Evolutionary conservation across 2,329 filamentous ascomycete species (phyloP), one percentile per base, ranked within the genome.

Genomic region (Colletotrichum sp.): DNA sequence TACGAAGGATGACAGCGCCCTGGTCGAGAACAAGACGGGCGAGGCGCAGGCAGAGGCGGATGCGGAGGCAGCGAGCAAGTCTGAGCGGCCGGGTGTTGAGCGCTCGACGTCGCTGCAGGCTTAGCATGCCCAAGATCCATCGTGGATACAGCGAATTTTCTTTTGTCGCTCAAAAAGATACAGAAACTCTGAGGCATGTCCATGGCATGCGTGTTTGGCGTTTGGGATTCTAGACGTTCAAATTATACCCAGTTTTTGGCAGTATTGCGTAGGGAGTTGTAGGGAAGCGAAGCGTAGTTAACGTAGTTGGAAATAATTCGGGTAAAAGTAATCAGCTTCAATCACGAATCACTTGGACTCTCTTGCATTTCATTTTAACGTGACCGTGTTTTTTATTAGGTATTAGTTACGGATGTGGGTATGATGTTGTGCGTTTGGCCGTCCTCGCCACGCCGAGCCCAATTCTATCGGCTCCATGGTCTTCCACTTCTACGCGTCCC

Each of bases 61-160:
- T 10, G 73, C 73, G 7, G 73, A 73, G 32, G 68, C 69, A 3
- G 69, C 43, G 16, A 28, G 68, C 39, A 52, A 16, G 13, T 52
- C 59, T 34, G 15, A 60, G 9, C 64, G 48, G 65, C 59, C 71
- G 32, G 60, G 74, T 60, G 64, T 74, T 52, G 74, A 76, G 28
- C 68, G 68, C 68, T 9, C 59, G 39, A 64, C 32, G 39, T 71
- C 68, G 36, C 16, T 71, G 10, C 63, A 75, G 70, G 73, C 60
- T 34, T 75, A 73, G 69, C 21, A 64, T 32, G 34, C 34, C n/a
- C 32, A 3, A 21, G 26, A 39, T 18, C 15, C 10, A 39, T 26
- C 57, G 18, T 59, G 57, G 4, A 10, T 8, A 64, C 21, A 15
- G 16, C 43, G 73, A n/a, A 8, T 28, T 60, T 57, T 73, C 64